Evolutionary conservation across 768 basidiomycete species (phyloP).

Genomic region (Lenzites betulinus): DNA sequence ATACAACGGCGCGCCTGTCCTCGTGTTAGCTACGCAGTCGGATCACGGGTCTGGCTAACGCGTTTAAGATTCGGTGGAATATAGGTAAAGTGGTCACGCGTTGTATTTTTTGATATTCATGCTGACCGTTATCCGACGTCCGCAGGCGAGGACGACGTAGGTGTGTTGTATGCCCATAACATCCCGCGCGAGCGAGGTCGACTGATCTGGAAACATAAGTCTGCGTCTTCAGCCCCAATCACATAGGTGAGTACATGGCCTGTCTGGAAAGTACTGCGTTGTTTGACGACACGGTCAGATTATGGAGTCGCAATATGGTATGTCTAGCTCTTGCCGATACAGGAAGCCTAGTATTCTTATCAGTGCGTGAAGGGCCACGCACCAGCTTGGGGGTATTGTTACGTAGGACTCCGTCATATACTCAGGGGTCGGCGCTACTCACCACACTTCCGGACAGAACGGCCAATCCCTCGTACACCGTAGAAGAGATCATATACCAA

Average conservation of each 20-base stretch:
- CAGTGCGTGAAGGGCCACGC: slow-evolving; percentile 41
- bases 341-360: background rate
- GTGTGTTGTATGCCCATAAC: slow-evolving; percentile 27
- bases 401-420: slow-evolving; percentile 42
- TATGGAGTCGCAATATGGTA: slow-evolving; percentile 19
- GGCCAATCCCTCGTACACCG: slow-evolving; percentile 33
- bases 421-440: background rate
- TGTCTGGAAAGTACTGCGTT: background rate
- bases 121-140: background rate
- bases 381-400: slow-evolving; percentile 55
- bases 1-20: background rate
- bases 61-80: slow-evolving; percentile 35
- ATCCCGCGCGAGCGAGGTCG: background rate
- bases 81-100: slow-evolving; percentile 32
- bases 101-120: background rate
- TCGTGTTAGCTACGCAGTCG: slow-evolving; percentile 37
- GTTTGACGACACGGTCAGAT: slow-evolving; percentile 4
- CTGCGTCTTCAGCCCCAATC: slow-evolving; percentile 16
- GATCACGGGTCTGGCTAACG: slow-evolving; percentile 41
- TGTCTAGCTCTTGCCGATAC: background rate
- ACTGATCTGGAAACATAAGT: background rate
- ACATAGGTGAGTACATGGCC: background rate
- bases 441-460: slow-evolving; percentile 12
- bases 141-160: slow-evolving; percentile 42
- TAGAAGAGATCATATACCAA: slow-evolving; percentile 32